Evolutionary conservation across 2,329 filamentous ascomycete genomes (phyloP).

Genomic region (Monilinia polystroma): DNA sequence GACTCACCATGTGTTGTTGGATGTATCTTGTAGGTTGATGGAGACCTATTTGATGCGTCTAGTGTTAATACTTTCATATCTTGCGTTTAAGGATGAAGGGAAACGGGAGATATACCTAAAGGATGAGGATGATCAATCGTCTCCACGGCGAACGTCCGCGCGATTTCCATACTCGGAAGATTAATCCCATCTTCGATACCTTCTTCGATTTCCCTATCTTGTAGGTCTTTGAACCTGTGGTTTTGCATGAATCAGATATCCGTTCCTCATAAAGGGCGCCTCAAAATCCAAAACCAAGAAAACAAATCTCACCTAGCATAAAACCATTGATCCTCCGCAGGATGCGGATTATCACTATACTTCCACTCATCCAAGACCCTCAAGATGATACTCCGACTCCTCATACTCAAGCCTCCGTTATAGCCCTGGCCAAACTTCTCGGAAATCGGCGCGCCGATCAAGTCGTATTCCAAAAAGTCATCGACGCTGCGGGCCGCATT

Average conservation of each 20-base stretch:
- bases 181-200: slow-evolving; percentile 35
- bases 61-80: not conserved
- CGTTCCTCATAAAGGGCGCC: not conserved
- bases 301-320: slow-evolving; percentile 32
- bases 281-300: not conserved
- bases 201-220: slow-evolving; percentile 29
- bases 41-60: slow-evolving; percentile 9
- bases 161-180: slow-evolving; percentile 37
- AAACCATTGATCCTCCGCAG: slow-evolving; percentile 40
- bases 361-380: slow-evolving; percentile 37
- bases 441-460: slow-evolving; percentile 42
- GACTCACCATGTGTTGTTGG: slow-evolving; percentile 28
- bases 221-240: slow-evolving; percentile 31
- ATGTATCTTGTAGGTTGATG: slow-evolving; percentile 38
- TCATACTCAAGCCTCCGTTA: slow-evolving; percentile 44
- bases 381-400: slow-evolving; percentile 41
- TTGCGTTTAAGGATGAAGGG: too few species aligned
- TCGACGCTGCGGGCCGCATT: slow-evolving; percentile 40
- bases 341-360: slow-evolving; percentile 31
- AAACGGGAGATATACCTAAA: slow-evolving; percentile 29
- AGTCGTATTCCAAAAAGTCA: slow-evolving; percentile 42
- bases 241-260: not conserved
- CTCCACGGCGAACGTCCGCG: slow-evolving; percentile 39
- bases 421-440: slow-evolving; percentile 37
- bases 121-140: slow-evolving; percentile 39